Conservation (phyloP, 805 yeast species). For the Saccharomycopsis fibuligera region DNA sequence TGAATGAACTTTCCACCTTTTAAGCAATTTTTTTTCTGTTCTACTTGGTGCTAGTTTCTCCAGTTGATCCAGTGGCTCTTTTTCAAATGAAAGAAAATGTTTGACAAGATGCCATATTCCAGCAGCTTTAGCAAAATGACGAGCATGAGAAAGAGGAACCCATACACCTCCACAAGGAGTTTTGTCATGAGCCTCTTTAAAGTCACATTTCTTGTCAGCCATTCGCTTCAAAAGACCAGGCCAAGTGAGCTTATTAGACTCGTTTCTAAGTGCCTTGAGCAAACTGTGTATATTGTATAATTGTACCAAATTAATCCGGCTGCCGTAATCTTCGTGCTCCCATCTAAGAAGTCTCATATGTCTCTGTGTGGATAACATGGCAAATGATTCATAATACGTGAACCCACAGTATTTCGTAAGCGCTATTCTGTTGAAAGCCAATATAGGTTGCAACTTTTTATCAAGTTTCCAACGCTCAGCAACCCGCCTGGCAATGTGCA, state of each 20-base stretch:
- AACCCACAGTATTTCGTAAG: constrained; percentile 4
- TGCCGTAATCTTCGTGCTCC: background rate
- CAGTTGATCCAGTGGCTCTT: background rate
- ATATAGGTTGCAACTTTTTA: background rate
- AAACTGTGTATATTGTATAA: background rate
- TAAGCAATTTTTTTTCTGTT: background rate
- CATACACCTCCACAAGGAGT: background rate
- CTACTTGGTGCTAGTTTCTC: background rate
- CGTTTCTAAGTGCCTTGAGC: background rate
- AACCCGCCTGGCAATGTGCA: background rate
- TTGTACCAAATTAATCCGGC: constrained; percentile 1
- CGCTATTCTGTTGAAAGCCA: constrained; percentile 3
- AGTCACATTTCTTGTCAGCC: background rate
- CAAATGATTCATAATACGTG: constrained; percentile 8
- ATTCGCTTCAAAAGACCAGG: background rate
- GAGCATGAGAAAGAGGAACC: background rate
- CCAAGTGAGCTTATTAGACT: background rate
- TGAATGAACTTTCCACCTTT: background rate
- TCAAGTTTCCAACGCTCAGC: background rate
- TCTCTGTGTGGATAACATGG: background rate
- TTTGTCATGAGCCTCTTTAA: background rate
- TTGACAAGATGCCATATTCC: background rate
- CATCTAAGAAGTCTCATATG: constrained; percentile 3
- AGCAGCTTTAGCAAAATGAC: background rate
- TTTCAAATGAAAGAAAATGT: background rate